Base-by-base conservation (phyloP, 768 basidiomycete genomes). In the Tephrocybe sp. region DNA sequence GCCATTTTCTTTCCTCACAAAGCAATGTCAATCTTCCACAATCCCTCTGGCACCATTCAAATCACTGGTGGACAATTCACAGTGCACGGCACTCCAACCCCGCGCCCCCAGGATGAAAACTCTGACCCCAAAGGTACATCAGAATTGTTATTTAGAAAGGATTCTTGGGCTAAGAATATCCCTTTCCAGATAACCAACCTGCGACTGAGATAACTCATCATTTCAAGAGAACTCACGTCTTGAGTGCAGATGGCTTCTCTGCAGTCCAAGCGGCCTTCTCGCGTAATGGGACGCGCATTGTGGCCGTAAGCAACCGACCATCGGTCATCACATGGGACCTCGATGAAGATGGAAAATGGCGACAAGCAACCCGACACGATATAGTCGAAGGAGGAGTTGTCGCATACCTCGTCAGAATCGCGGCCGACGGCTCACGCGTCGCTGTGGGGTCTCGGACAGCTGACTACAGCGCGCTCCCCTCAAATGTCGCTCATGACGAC, bases 301-400 rank as follows among this genome's bases (percentile, higher is more conserved):
- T 49, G 11, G 39, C 39, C 15, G 39, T 27, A 5, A 12, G 24
- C 7, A 25, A 41, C 15, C 19, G 19, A 41, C 29, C 47, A 11
- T 21, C 47, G 13, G 29, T 49, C 19, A 9, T 49, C 2, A 49
- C 33, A 9, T 49, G 47, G 47, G 47, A 41, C 30, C 38, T 42
- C 6, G 36, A 21, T 7, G 39, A 16, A 18, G 40, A 33, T 27
- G 19, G 19, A 3, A 24, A 24, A 29, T 31, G 15, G 37, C 33
- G 15, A 34, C 33, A 34, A 34, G 33, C 15, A 4, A 7, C 33
- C 15, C 33, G 15, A 12, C 5, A 5, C 27, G 27, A 34, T 4
- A 6, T 34, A 34, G 15, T 34, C 15, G 33, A 41, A n/a, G 47
- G 22, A 30, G 10, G 6, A 5, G 1, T 10, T 15, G 9, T 13